Base-by-base conservation (phyloP, 1,139 yeast species). In the Geotrichum klebahnii region DNA sequence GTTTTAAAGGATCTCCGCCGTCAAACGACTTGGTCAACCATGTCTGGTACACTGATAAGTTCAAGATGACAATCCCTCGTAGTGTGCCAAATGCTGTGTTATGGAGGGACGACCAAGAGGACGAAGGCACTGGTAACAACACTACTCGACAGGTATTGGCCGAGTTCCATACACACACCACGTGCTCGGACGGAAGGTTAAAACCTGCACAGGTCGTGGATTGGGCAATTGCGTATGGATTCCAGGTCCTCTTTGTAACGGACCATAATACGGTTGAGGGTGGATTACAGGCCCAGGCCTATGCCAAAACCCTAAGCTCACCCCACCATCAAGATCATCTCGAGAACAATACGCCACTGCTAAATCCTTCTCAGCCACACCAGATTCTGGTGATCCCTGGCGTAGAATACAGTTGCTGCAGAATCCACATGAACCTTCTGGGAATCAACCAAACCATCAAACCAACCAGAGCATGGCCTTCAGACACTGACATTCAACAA, bases 201-300 rank as follows among this genome's bases (percentile, higher is more conserved):
- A 47, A 49, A 2, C 63, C 64, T 3, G 50, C 44, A 16, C 64
- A 60, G 48, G 49, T 59, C 19, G 63, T 61, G 17, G 60, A 59
- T 49, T 61, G 63, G 64, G 64, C 64, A 3, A 36, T 53, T 26
- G 61, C 64, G 3, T 61, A 61, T 45, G 64, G 63, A 6, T 57
- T 59, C 38, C 34, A 53, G 10, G 60, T 53, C 2, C 47, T 61
- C 12, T 57, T 59, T 41, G 62, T 60, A 19, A 60, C 64, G 3
- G 64, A 60, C 38, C 64, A 61, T 39, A 61, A 61, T 40, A 53
- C 53, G 16, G 37, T 61, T 19, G 52, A 44, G 3, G 64, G 63
- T 5, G 62, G 62, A 4, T 46, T 54, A 6, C 48, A 39, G 9
- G 63, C 64, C 2, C 43, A 37, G 34, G 40, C 44, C 16, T 46